A percentile compares a stretch with the other conserved stretches of the same genome.
These are phyloP conservation scores for Trichoderma erinaceum DNA, from an alignment of 495 filamentous ascomycete genomes.

Conservation along the genomic window DNA sequence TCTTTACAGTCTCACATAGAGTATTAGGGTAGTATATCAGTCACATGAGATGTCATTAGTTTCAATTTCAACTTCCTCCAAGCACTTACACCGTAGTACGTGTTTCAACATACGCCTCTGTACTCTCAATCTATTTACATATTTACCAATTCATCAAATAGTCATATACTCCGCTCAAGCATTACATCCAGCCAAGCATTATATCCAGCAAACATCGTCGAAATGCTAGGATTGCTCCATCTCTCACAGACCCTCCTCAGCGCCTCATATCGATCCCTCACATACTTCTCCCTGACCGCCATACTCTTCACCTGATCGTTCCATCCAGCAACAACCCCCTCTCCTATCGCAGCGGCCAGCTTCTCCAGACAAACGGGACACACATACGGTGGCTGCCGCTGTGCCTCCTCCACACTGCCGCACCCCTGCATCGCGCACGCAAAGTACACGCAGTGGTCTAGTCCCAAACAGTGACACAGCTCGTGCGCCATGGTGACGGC, in stretches of 20 bases:
- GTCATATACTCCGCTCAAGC: not conserved
- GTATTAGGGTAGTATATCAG: no score
- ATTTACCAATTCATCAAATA: no score
- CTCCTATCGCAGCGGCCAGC: slow-evolving; percentile 28
- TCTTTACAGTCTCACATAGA: no score
- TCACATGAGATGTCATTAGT: no score
- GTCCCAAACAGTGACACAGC: slow-evolving; percentile 59
- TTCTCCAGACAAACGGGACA: slow-evolving; percentile 60
- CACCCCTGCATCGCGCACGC: slow-evolving; percentile 66
- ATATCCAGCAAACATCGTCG: slow-evolving; percentile 38
- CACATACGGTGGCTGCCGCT: slow-evolving; percentile 59
- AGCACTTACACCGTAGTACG: no score
- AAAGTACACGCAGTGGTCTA: slow-evolving; percentile 63
- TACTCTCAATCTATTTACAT: no score
- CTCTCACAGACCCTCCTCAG: slow-evolving; percentile 41
- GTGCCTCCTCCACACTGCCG: slow-evolving; percentile 54
- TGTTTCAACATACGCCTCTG: no score
- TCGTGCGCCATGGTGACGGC: slow-evolving; percentile 57
- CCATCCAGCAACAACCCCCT: not conserved
- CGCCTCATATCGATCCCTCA: slow-evolving; percentile 36
- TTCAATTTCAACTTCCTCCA: no score
- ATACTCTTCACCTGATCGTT: slow-evolving; percentile 16
- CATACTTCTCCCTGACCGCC: slow-evolving; percentile 21
- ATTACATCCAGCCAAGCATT: slow-evolving; percentile 31
- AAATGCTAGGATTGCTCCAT: slow-evolving; percentile 23